Percentiles rank a stretch among this genome's conserved stretches.
phyloP scores from a whole-genome alignment of 345 rosid species.

The Excoecaria agallocha region DNA sequence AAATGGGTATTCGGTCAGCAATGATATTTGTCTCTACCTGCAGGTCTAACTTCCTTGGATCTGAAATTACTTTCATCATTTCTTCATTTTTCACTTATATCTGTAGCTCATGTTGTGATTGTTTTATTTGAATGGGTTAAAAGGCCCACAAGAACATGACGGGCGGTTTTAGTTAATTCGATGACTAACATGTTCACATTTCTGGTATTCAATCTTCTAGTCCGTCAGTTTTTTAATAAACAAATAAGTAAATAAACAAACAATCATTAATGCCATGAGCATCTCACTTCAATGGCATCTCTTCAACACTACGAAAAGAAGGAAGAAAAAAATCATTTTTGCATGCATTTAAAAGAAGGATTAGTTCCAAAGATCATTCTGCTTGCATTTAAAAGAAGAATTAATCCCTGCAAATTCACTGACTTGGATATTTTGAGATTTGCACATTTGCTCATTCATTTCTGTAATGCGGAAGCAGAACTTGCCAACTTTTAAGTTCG shows the following conservation, averaged over 20 bases:
- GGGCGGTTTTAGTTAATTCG: no score
- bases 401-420: neutral
- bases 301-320: neutral
- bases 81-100: neutral
- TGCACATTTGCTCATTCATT: neutral
- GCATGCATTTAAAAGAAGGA: neutral
- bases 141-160: neutral
- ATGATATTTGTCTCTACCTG: constrained; percentile 95
- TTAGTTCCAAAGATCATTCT: neutral
- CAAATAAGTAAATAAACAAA: no score
- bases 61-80: neutral
- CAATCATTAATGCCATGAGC: neutral
- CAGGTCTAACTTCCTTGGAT: constrained; percentile 47
- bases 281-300: neutral
- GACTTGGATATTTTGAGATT: neutral
- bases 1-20: constrained; percentile 78
- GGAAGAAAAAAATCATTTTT: neutral
- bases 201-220: neutral
- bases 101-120: neutral
- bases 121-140: neutral
- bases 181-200: no score
- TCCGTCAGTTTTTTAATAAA: no score
- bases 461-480: constrained; percentile 40
- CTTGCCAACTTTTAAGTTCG: constrained; percentile 70
- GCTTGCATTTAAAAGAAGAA: neutral